Percentiles rank a stretch among this genome's conserved stretches.
These are phyloP conservation scores for Falciphora oryzae DNA, from an alignment of 2,329 filamentous ascomycete species.

Conservation along the genomic window DNA sequence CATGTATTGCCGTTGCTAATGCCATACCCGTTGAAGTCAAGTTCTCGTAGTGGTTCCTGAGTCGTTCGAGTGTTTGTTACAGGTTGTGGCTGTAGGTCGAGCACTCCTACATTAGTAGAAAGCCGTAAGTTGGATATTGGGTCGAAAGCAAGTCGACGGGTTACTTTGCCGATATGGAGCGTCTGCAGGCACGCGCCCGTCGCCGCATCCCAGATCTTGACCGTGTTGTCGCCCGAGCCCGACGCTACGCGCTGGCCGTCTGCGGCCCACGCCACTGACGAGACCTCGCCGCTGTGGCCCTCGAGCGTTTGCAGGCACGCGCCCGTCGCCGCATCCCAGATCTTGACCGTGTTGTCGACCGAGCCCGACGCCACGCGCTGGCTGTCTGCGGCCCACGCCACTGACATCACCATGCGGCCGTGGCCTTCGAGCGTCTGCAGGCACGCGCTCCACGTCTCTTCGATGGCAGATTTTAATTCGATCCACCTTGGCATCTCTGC, in stretches of 20 bases:
- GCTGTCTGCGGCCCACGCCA: background rate
- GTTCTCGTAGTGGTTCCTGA: background rate
- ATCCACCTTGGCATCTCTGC: conserved; percentile 17
- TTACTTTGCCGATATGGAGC: conserved; percentile 1
- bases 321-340: conserved; percentile 12
- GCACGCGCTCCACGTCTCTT: conserved; percentile 10
- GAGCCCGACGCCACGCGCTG: conserved; percentile 3
- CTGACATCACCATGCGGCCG: background rate
- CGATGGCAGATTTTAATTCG: conserved; percentile 6
- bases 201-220: conserved; percentile 12
- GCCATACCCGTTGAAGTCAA: conserved; percentile 4
- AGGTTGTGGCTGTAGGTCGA: background rate
- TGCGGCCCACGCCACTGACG: background rate
- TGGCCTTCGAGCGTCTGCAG: conserved; percentile 19
- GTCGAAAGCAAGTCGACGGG: background rate
- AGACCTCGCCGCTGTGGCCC: no score
- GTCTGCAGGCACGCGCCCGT: conserved; percentile 1
- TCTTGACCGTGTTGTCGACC: conserved; percentile 1
- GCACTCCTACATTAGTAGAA: background rate
- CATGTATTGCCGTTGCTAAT: background rate
- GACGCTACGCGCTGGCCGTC: conserved; percentile 4
- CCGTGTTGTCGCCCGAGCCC: background rate
- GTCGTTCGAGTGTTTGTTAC: background rate
- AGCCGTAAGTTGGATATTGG: background rate
- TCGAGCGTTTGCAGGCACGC: no score